Evolutionary conservation across 2,329 filamentous ascomycete genomes (phyloP).

Genomic region (Triangularia verruculosa): DNA sequence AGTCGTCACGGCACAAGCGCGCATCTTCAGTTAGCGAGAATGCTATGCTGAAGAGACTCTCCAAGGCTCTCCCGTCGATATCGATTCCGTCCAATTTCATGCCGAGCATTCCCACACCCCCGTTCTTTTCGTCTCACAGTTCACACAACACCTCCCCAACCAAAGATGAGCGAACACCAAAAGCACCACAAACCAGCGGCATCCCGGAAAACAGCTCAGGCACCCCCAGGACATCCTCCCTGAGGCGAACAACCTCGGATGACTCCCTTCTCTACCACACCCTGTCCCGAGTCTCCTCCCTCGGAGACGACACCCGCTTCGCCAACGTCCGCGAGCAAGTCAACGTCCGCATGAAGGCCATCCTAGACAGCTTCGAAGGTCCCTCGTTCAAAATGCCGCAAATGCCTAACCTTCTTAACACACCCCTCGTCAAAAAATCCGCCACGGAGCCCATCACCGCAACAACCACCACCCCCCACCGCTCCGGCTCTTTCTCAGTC

Average conservation of each 20-base stretch:
- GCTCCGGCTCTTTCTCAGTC: conserved; percentile 21
- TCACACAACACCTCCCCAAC: conserved; percentile 28
- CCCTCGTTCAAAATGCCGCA: conserved; percentile 72
- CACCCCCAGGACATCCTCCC: conserved; percentile 12
- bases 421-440: conserved; percentile 30
- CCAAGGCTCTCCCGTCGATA: conserved; percentile 55
- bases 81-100: conserved; percentile 43
- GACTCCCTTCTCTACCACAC: conserved; percentile 75
- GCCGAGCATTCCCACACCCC: conserved; percentile 36
- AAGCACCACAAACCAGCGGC: conserved; percentile 12
- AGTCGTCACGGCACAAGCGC: conserved; percentile 42
- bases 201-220: neutral
- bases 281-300: conserved; percentile 73
- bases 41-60: conserved; percentile 51
- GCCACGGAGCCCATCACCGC: conserved; percentile 12
- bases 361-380: conserved; percentile 80
- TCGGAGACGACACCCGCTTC: conserved; percentile 81
- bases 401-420: conserved; percentile 44
- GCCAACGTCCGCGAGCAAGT: conserved; percentile 78
- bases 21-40: conserved; percentile 57
- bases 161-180: conserved; percentile 25
- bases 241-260: conserved; percentile 68
- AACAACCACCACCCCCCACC: neutral
- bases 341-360: conserved; percentile 85
- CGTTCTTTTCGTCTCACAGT: conserved; percentile 38